These are phyloP conservation scores for Phytopythium boreale DNA, from an alignment of 352 stramenopile species.

Conservation along the genomic window DNA sequence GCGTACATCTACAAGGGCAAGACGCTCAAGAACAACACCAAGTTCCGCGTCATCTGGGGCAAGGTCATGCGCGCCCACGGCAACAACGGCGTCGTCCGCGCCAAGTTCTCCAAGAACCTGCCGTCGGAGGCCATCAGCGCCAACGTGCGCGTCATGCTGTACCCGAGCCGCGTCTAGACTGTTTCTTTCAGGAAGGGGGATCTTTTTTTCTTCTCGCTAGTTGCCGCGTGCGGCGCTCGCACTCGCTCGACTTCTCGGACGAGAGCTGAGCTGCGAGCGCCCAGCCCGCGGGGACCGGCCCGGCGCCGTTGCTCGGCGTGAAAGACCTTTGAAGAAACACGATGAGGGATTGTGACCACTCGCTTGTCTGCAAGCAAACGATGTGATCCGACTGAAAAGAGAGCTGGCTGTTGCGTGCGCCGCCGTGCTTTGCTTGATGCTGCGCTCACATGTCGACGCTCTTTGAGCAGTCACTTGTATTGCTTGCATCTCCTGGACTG, in stretches of 20 bases:
- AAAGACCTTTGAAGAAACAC: conserved; percentile 35
- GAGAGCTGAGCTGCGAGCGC: not conserved
- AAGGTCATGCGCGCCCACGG: conserved; percentile 97
- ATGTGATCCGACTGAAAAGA: conserved; percentile 5
- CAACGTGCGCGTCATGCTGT: conserved; percentile 99
- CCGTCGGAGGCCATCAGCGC: conserved; percentile 95
- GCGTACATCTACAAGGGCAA: conserved; percentile 99
- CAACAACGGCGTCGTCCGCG: conserved; percentile 98
- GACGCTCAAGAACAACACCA: conserved; percentile 93
- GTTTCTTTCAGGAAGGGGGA: conserved; percentile 11
- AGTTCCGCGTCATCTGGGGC: conserved; percentile 99
- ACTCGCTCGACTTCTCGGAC: not conserved
- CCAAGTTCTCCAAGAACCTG: conserved; percentile 99
- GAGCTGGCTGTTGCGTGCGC: too few relatives aligned
- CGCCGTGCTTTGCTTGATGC: too few relatives aligned
- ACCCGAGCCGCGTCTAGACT: conserved; percentile 96
- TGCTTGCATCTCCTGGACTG: too few relatives aligned
- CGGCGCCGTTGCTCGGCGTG: not conserved
- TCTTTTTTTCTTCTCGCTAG: not conserved
- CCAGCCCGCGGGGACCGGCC: not conserved
- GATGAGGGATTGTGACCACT: conserved; percentile 44
- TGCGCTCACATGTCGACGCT: too few relatives aligned
- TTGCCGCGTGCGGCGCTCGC: not conserved
- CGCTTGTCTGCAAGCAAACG: conserved; percentile 2
- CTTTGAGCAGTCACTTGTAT: too few relatives aligned